These are phyloP conservation scores for Annulohypoxylon truncatum DNA, from an alignment of 2,329 filamentous ascomycete species.

Conservation along the genomic window DNA sequence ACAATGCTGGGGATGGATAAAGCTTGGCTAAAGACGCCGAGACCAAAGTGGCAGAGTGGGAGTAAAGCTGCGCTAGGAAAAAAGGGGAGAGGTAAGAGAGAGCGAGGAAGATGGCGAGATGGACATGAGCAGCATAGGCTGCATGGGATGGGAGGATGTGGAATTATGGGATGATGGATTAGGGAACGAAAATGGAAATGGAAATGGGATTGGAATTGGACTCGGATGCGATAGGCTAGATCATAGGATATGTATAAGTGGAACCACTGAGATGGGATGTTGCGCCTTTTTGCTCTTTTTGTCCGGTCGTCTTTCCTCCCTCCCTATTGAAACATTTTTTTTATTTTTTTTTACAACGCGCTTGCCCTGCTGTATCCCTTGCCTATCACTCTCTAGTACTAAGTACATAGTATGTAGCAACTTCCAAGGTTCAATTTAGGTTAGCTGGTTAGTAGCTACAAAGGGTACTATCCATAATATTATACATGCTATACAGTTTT, in stretches of 20 bases:
- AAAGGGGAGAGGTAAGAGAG: background rate
- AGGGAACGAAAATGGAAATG: background rate
- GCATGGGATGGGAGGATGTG: background rate
- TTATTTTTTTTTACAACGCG: too few species aligned
- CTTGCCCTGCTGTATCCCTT: slow-evolving; percentile 13
- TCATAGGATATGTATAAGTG: background rate
- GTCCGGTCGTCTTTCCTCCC: background rate
- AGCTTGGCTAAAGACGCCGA: slow-evolving; percentile 5
- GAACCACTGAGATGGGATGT: background rate
- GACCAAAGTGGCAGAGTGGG: background rate
- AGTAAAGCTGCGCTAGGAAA: background rate
- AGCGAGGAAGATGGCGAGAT: slow-evolving; percentile 9
- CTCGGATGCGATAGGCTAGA: background rate
- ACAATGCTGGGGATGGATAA: background rate
- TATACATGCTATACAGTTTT: background rate
- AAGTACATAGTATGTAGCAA: background rate
- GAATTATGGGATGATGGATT: background rate
- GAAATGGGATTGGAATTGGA: background rate
- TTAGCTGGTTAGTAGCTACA: background rate
- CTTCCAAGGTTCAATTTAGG: background rate
- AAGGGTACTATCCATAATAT: background rate
- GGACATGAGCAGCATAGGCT: background rate
- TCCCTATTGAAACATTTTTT: slow-evolving; percentile 10
- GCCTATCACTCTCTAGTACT: background rate
- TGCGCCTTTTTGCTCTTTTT: background rate